Base-by-base conservation (phyloP, 495 filamentous ascomycete species). In the Filosporella fistucella region DNA sequence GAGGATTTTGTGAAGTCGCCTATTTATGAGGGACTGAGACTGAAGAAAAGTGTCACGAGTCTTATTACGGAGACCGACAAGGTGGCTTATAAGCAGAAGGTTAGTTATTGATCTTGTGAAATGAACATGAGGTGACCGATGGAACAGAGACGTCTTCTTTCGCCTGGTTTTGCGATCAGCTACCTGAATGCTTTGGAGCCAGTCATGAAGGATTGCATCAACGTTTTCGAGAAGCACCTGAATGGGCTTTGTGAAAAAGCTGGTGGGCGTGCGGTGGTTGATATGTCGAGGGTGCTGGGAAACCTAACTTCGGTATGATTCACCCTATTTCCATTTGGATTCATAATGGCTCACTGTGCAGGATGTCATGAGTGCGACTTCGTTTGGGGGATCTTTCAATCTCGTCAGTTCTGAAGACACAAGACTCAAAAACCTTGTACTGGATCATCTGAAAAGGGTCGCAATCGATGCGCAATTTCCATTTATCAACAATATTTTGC, bases 341-440 rank as follows among this genome's bases (percentile, higher is more conserved):
- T 11, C 14, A 14, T 16, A n/a, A 11, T 9, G 25, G n/a, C 4
- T 41, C 11, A 38, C 7, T 25, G 14, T 2, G 0, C 25, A 54
- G 51, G 51, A 54, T 20, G 40, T 54, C 1, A 54, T 54, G 45
- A 49, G 51, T 18, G 45, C 45, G 3, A 36, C 51, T 4, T 54
- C 45, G 18, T 54, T 54, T 21, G 51, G 51, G 10, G 45, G 45
- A 29, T 49, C 45, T 12, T 54, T 54, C 26, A 37, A 44, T 18
- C 38, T 54, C 7, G 45, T 49, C 11, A 13, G 22, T 12, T 44
- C 45, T 4, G 35, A 49, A 28, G 45, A 54, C 33, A 37, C 13
- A 11, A 48, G 25, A 28, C 20, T 36, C 14, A 48, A 44, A 25
- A 40, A 39, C 18, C 18, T 41, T 3, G 39, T 54, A 25, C 17